These are phyloP conservation scores for Aschersonia sp. DNA, from an alignment of 2,329 filamentous ascomycete genomes.

Conservation along the genomic window DNA sequence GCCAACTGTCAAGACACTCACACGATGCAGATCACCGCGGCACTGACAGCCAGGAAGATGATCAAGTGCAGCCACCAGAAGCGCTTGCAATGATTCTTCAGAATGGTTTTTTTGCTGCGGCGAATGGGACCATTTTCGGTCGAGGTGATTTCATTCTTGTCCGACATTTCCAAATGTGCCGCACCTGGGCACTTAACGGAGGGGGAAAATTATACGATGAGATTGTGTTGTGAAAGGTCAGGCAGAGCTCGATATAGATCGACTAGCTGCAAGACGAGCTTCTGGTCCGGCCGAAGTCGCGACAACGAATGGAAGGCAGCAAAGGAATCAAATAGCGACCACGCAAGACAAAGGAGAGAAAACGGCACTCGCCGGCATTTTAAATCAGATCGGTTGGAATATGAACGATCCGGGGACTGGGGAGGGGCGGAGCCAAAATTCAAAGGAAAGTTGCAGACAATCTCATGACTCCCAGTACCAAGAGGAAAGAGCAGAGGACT, in stretches of 20 bases:
- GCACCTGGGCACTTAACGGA: not conserved
- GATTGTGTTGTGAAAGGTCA: too few species aligned
- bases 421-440: not conserved
- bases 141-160: slow-evolving; percentile 21
- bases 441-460: not conserved
- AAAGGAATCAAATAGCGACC: not conserved
- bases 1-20: slow-evolving; percentile 23
- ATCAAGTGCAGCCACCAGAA: slow-evolving; percentile 51
- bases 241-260: not conserved
- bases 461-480: not conserved
- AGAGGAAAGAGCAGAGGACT: not conserved
- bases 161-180: slow-evolving; percentile 17
- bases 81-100: slow-evolving; percentile 32
- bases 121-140: slow-evolving; percentile 16
- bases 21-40: slow-evolving; percentile 44
- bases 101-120: slow-evolving; percentile 20
- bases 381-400: not conserved
- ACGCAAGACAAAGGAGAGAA: not conserved
- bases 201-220: not conserved
- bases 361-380: not conserved
- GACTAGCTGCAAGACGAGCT: not conserved
- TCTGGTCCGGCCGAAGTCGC: not conserved
- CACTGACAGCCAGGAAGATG: slow-evolving; percentile 29
- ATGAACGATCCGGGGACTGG: not conserved
- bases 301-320: not conserved